phyloP scores from a whole-genome alignment of 2,329 filamentous ascomycete species.

The Trichoderma koningii region DNA sequence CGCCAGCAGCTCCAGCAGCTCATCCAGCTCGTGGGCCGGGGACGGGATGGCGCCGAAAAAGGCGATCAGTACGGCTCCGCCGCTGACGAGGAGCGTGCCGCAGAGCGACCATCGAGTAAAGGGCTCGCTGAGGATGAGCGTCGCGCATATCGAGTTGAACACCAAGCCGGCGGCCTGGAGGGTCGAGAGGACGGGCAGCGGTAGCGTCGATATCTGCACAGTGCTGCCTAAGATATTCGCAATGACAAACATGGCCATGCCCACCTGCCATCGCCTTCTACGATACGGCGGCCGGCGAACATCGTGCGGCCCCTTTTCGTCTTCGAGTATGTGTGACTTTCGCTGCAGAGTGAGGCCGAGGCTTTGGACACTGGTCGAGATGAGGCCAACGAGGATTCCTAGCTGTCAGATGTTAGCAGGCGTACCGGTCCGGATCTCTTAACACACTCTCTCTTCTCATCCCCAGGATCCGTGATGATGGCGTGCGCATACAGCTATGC shows the following conservation, averaged over 20 bases:
- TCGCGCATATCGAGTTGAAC: slow-evolving; percentile 98
- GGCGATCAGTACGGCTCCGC: slow-evolving; percentile 87
- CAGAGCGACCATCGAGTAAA: slow-evolving; percentile 93
- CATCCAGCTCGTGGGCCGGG: slow-evolving; percentile 82
- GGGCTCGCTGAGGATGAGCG: slow-evolving; percentile 85
- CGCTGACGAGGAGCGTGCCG: slow-evolving; percentile 84
- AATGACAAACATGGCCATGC: slow-evolving; percentile 95
- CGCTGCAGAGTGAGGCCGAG: slow-evolving; percentile 93
- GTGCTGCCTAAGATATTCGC: slow-evolving; percentile 93
- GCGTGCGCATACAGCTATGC: slow-evolving; percentile 64
- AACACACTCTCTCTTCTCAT: no score
- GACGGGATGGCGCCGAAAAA: slow-evolving; percentile 93
- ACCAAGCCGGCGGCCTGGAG: slow-evolving; percentile 94
- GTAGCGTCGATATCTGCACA: slow-evolving; percentile 95
- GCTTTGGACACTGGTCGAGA: slow-evolving; percentile 94
- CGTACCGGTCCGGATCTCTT: slow-evolving; percentile 5
- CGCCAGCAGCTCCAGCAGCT: slow-evolving; percentile 75
- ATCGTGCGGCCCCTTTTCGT: slow-evolving; percentile 82
- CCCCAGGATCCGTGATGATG: neutral
- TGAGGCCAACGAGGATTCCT: slow-evolving; percentile 86
- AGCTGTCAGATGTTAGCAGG: slow-evolving; percentile 57
- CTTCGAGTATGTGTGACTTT: slow-evolving; percentile 97
- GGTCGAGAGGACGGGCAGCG: slow-evolving; percentile 90
- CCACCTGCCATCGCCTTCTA: slow-evolving; percentile 90
- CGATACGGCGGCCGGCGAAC: slow-evolving; percentile 83